phyloP scores from a whole-genome alignment of 768 basidiomycete genomes.

The Pisolithus albus region DNA sequence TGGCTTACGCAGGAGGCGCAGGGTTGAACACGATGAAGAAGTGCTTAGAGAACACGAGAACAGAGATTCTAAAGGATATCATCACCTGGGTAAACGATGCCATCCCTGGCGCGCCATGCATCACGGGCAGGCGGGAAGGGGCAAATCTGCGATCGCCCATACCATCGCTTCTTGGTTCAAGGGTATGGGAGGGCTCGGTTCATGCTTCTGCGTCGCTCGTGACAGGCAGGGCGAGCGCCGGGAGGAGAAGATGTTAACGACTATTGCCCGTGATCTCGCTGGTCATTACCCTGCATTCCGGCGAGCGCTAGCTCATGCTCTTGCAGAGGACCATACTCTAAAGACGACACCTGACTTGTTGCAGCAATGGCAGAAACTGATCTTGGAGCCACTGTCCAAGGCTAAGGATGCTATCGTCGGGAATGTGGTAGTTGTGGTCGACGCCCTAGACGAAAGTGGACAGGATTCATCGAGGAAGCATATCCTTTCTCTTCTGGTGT shows the following conservation, averaged over 20 bases:
- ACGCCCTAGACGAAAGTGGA: background rate
- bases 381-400: background rate
- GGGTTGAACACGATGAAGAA: background rate
- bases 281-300: background rate
- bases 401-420: background rate
- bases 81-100: background rate
- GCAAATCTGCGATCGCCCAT: slow-evolving; percentile 2
- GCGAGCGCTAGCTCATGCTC: background rate
- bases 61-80: background rate
- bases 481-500: background rate
- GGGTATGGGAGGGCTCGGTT: background rate
- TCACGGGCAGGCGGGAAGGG: background rate
- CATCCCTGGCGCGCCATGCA: background rate
- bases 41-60: background rate
- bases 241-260: background rate
- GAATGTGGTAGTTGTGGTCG: background rate
- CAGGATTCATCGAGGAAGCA: background rate
- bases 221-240: background rate
- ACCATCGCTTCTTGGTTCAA: background rate
- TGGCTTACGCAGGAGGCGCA: background rate
- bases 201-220: background rate
- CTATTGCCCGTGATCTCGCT: background rate
- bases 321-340: background rate
- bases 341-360: background rate
- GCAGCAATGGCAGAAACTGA: background rate